These are phyloP conservation scores for Geotrichum histeridarum DNA, from an alignment of 1,139 yeast genomes.

Conservation along the genomic window DNA sequence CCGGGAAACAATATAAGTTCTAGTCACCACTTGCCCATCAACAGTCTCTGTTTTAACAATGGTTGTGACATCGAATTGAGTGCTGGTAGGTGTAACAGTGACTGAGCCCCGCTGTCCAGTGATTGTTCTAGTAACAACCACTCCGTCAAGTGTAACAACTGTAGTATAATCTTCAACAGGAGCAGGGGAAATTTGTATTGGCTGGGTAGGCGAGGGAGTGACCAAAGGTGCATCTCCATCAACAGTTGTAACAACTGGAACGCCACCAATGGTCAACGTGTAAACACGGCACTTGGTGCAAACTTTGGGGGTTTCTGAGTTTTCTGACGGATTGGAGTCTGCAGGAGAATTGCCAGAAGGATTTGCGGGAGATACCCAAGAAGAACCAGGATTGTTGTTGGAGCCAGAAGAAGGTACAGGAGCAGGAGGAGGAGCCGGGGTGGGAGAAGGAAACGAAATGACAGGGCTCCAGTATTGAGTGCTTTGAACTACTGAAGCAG, in stretches of 20 bases:
- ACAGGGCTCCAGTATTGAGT: slow-evolving; percentile 10
- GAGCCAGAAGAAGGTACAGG: background rate
- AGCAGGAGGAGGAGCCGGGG: background rate
- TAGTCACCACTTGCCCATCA: slow-evolving; percentile 9
- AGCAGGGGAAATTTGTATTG: background rate
- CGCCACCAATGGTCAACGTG: slow-evolving; percentile 3
- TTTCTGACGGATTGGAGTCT: background rate
- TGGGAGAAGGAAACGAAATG: background rate
- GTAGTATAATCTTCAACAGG: slow-evolving; percentile 12
- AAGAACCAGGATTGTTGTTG: background rate
- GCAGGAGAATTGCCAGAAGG: background rate
- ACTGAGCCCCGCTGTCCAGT: slow-evolving; percentile 1
- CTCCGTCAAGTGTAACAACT: slow-evolving; percentile 12
- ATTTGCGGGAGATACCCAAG: background rate
- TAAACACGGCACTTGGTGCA: slow-evolving; percentile 11
- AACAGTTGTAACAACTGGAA: background rate
- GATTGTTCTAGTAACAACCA: slow-evolving; percentile 11
- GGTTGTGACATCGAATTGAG: slow-evolving; percentile 7
- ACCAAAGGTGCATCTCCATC: background rate
- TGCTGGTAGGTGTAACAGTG: slow-evolving; percentile 16
- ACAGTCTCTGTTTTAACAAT: slow-evolving; percentile 12
- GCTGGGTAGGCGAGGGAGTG: background rate
- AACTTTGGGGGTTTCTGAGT: too few relatives aligned
- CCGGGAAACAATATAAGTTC: slow-evolving; percentile 7
- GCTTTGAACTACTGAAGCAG: background rate